Conservation (phyloP, 1,284 basidiomycete species). For the Puccinia coronata region DNA sequence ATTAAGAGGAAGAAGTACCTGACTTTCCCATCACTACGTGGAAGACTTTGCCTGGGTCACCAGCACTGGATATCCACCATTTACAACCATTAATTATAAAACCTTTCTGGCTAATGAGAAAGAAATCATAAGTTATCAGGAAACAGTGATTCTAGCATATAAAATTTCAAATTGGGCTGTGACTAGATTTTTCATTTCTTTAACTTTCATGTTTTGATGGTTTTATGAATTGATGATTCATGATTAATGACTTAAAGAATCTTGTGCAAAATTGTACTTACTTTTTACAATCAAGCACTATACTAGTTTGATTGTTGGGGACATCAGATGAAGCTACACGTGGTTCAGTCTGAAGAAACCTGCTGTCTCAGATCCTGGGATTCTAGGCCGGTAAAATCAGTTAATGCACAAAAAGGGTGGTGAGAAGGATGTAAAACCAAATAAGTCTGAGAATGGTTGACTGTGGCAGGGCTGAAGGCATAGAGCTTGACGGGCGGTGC, state of each 20-base stretch:
- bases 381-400: not conserved
- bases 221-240: not conserved
- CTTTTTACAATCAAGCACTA: conserved; percentile 62
- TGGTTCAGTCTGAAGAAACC: conserved; percentile 5
- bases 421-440: no score
- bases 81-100: conserved; percentile 96
- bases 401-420: no score
- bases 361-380: not conserved
- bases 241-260: not conserved
- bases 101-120: conserved; percentile 77
- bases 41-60: conserved; percentile 82
- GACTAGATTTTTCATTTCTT: no score
- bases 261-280: not conserved
- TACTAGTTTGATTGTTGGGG: conserved; percentile 89
- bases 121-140: not conserved
- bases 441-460: no score
- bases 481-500: no score
- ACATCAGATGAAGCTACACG: conserved; percentile 92
- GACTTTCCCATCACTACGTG: conserved; percentile 94
- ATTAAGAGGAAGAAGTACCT: conserved; percentile 61
- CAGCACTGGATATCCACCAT: conserved; percentile 99
- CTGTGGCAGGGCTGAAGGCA: no score
- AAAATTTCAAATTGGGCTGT: not conserved
- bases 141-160: no score
- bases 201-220: no score